Evolutionary conservation across 257 asterid species (phyloP).

Genomic region (Euphrasia confusa): DNA sequence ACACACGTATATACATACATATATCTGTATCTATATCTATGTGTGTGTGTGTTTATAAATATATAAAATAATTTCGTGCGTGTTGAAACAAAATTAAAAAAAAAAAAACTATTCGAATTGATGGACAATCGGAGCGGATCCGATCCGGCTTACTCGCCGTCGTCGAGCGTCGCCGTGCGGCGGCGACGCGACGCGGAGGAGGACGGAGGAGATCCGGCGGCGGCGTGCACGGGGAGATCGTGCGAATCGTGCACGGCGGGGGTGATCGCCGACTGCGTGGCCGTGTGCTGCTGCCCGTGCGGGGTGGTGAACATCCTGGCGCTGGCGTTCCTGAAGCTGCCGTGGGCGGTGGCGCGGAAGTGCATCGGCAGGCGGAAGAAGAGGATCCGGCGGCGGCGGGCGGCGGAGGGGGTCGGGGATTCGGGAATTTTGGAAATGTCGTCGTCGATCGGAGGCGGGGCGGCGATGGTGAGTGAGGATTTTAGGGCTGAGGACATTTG

Average conservation of each 20-base stretch:
- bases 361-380: conserved; percentile 35
- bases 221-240: conserved; percentile 59
- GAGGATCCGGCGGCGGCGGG: conserved; percentile 31
- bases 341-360: conserved; percentile 72
- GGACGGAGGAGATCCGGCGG: conserved; percentile 36
- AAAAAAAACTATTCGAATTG: background rate
- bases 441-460: conserved; percentile 2
- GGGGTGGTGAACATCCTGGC: conserved; percentile 66
- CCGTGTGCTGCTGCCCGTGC: conserved; percentile 93
- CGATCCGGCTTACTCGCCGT: conserved; percentile 20
- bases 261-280: conserved; percentile 89
- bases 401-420: conserved; percentile 31
- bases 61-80: too few relatives aligned
- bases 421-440: conserved; percentile 29
- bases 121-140: conserved; percentile 28
- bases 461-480: conserved; percentile 27
- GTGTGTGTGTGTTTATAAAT: too few relatives aligned
- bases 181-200: conserved; percentile 34
- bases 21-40: too few relatives aligned
- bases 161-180: conserved; percentile 25
- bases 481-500: conserved; percentile 50
- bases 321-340: conserved; percentile 68
- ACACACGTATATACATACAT: conserved; percentile 11
- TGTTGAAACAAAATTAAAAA: too few relatives aligned
- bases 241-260: conserved; percentile 89